Conservation (phyloP, 768 basidiomycete genomes). For the Pilatotrama ljubarskyi region DNA sequence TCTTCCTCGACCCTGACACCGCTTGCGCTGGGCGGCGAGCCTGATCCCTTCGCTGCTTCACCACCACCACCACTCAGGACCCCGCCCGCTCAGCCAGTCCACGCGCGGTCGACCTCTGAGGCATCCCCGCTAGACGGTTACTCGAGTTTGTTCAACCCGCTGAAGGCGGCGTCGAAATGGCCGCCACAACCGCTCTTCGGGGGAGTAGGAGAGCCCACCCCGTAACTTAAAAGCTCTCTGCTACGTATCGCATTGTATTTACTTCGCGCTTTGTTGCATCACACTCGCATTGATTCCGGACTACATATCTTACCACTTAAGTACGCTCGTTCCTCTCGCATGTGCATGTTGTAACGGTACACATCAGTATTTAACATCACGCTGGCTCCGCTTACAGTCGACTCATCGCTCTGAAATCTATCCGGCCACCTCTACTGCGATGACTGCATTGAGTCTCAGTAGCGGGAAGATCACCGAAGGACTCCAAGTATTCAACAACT, state of each 20-base stretch:
- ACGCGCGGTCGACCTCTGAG: conserved; percentile 7
- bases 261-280: conserved; percentile 7
- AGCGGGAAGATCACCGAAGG: no score
- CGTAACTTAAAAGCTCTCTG: not conserved
- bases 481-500: no score
- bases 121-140: conserved; percentile 13
- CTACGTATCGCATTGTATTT: not conserved
- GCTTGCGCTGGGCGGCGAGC: conserved; percentile 4
- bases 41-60: conserved; percentile 13
- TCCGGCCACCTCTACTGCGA: no score
- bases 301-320: no score
- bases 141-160: conserved; percentile 16
- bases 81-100: not conserved
- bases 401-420: no score
- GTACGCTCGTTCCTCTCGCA: not conserved
- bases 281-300: not conserved
- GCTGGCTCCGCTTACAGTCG: not conserved
- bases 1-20: not conserved
- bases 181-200: conserved; percentile 17
- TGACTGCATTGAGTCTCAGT: no score
- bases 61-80: conserved; percentile 5
- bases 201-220: not conserved
- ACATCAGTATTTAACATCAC: conserved; percentile 3
- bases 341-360: conserved; percentile 8
- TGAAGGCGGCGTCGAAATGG: conserved; percentile 15